Base-by-base conservation (phyloP, 1,139 yeast species). In the Geotrichum aggregatum region DNA sequence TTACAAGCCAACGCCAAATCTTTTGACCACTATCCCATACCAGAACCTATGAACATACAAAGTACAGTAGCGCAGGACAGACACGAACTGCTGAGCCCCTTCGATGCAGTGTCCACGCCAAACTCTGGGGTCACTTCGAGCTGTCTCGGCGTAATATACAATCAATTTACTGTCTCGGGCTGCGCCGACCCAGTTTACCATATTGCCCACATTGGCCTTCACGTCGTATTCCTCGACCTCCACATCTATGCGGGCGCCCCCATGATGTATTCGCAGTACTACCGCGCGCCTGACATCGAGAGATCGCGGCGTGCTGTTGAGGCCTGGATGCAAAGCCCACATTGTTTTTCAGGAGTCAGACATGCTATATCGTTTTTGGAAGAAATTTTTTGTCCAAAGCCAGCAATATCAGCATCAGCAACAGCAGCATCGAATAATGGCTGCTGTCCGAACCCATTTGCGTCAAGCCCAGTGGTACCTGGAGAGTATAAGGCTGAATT, bases 161-260 rank as follows among this genome's bases (percentile, higher is more conserved):
- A 52, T 55, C 35, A 58, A 56, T 26, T 49, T 3, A 10, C 11
- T 2, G 38, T 53, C 14, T 22, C 44, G 3, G 69, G 68, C 19
- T 64, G 67, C 49, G 59, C 64, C 1, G 62, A 63, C 41, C 66
- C 66, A 18, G 61, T 62, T 46, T 63, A 82, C 66, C 91, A 85
- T 61, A 72, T 86, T 67, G 82, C 89, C 0, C 92, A 85, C 63
- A 79, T 87, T 19, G 78, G 82, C 33, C 79, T 87, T 62, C 74
- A 86, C 47, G 76, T 85, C 33, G 81, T 85, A 54, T 88, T 86
- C 58, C 82, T 84, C 66, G 95, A 87, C 66, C 78, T 85, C 53
- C 86, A 85, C 51, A 82, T 85, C 7, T 83, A 75, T 65, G 84
- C 91, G 5, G 96, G 96, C 1, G 85, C 89, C 1, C 92, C 94